phyloP scores from a whole-genome alignment of 2,329 filamentous ascomycete genomes.

The Talaromyces pinophilus region DNA sequence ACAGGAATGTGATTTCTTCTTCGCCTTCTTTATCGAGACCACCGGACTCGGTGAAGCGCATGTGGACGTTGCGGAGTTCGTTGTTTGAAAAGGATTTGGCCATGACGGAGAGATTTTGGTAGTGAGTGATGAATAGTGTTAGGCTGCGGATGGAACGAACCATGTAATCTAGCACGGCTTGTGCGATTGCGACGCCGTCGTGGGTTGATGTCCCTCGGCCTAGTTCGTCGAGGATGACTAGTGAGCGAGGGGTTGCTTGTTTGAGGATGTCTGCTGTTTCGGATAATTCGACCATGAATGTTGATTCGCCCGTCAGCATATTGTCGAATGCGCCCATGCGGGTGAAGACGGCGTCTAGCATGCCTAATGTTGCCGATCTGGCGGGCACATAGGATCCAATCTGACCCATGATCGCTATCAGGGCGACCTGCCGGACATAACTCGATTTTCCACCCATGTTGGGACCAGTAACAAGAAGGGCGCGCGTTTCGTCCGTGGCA shows the following conservation, averaged over 20 bases:
- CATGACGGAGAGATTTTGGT: slow-evolving; percentile 79
- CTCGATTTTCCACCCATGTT: slow-evolving; percentile 99
- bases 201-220: slow-evolving; percentile 92
- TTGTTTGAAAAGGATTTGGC: slow-evolving; percentile 65
- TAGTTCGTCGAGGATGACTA: slow-evolving; percentile 93
- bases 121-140: slow-evolving; percentile 96
- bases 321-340: slow-evolving; percentile 97
- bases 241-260: slow-evolving; percentile 76
- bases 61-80: slow-evolving; percentile 84
- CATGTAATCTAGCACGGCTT: slow-evolving; percentile 84
- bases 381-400: slow-evolving; percentile 94
- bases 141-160: slow-evolving; percentile 72
- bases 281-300: slow-evolving; percentile 96
- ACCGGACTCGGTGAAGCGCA: slow-evolving; percentile 71
- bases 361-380: slow-evolving; percentile 68
- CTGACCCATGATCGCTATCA: slow-evolving; percentile 91
- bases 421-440: slow-evolving; percentile 87
- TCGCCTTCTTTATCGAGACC: slow-evolving; percentile 52
- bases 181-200: slow-evolving; percentile 93
- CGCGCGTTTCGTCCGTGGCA: slow-evolving; percentile 64
- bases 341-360: slow-evolving; percentile 89
- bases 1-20: slow-evolving; percentile 88
- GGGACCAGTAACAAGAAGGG: slow-evolving; percentile 88
- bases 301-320: slow-evolving; percentile 89
- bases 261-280: slow-evolving; percentile 92